Conservation (phyloP, 75 land plant species). For the Picea sitchensis region DNA sequence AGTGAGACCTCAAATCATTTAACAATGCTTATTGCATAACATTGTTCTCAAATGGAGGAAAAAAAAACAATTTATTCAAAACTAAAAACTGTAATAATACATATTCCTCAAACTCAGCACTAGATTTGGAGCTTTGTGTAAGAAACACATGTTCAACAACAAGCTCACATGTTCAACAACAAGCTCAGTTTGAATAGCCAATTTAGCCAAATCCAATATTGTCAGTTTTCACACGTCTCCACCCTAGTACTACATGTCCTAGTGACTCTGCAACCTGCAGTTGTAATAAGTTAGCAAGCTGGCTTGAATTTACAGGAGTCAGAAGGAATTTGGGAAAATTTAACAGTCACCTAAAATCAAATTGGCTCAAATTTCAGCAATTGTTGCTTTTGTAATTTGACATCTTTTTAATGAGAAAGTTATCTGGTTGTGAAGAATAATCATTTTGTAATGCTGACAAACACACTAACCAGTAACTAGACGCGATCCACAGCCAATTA, state of each 20-base stretch:
- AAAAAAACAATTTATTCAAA: no score
- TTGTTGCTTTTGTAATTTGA: background rate
- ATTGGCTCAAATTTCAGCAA: background rate
- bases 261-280: no score
- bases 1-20: background rate
- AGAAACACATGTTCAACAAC: constrained; percentile 92
- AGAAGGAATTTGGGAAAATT: no score
- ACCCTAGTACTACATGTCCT: no score
- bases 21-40: background rate
- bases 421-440: background rate
- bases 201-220: constrained; percentile 64
- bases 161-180: constrained; percentile 94
- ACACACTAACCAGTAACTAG: background rate
- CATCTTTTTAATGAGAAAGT: background rate
- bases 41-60: background rate
- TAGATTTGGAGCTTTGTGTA: constrained; percentile 54
- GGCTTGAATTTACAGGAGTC: no score
- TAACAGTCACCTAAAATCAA: no score
- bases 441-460: background rate
- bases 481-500: background rate
- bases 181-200: constrained; percentile 87
- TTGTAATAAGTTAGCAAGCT: no score
- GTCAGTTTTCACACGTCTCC: no score
- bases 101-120: constrained; percentile 79
- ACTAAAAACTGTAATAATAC: constrained; percentile 27